These are phyloP conservation scores for Hibiscus syriacus DNA, from an alignment of 345 rosid genomes.

Conservation along the genomic window DNA sequence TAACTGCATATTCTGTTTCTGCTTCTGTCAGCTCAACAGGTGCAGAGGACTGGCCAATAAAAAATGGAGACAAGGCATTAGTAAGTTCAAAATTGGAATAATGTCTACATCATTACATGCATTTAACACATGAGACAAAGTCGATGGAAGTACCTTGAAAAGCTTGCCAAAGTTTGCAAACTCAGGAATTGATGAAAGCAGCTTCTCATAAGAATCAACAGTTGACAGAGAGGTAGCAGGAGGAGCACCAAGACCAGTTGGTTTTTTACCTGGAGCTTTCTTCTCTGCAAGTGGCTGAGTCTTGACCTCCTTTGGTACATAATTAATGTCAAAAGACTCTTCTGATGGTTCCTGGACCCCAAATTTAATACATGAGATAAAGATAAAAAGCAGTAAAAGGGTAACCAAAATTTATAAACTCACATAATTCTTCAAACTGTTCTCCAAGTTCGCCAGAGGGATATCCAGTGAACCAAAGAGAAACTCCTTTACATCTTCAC, in stretches of 20 bases:
- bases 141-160: conserved; percentile 59
- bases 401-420: conserved; percentile 21
- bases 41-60: conserved; percentile 56
- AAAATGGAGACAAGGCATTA: conserved; percentile 3
- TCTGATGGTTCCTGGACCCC: conserved; percentile 74
- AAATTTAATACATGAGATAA: conserved; percentile 16
- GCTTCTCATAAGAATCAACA: conserved; percentile 72
- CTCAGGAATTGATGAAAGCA: conserved; percentile 76
- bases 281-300: conserved; percentile 80
- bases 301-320: conserved; percentile 82
- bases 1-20: conserved; percentile 93
- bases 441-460: conserved; percentile 83
- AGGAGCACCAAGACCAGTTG: conserved; percentile 75
- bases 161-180: conserved; percentile 76
- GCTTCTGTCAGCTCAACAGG: conserved; percentile 97
- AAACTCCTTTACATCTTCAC: conserved; percentile 52
- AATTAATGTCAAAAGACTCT: conserved; percentile 71
- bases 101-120: not conserved
- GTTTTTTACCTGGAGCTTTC: conserved; percentile 88
- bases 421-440: conserved; percentile 83
- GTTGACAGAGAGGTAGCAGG: conserved; percentile 55
- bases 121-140: conserved; percentile 5
- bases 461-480: conserved; percentile 79
- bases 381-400: conserved; percentile 12
- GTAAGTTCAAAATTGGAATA: conserved; percentile 3